Percentiles rank a stretch among this genome's conserved stretches.
Evolutionary conservation across 176 grass and related monocot genomes (phyloP).

Genomic region (Carex kokanica): DNA sequence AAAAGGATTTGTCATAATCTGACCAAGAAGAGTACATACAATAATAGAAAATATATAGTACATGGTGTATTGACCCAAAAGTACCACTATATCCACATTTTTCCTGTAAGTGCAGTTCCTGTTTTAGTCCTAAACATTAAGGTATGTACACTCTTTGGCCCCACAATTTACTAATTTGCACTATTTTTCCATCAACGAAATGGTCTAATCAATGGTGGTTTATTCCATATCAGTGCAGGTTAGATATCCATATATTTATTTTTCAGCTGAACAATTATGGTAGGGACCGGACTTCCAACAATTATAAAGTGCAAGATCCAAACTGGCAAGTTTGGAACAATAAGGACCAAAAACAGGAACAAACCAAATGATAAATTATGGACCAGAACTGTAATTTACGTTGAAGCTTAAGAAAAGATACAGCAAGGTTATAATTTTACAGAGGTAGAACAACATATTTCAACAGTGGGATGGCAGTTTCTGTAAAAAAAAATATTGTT

Average conservation of each 20-base stretch:
- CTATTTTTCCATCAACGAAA: neutral
- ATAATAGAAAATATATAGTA: neutral
- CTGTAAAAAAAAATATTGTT: too few relatives aligned
- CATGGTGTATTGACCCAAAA: neutral
- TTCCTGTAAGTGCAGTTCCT: neutral
- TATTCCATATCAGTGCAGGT: neutral
- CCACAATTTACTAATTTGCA: neutral
- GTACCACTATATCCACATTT: neutral
- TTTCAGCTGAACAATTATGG: neutral
- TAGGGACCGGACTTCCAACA: neutral
- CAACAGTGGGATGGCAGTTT: neutral
- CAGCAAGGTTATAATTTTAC: neutral
- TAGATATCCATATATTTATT: neutral
- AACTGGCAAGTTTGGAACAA: neutral
- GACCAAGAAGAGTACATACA: neutral
- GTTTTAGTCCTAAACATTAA: neutral
- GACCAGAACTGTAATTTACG: conserved; percentile 3
- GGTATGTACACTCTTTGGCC: neutral
- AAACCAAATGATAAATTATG: neutral
- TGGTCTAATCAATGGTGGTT: neutral
- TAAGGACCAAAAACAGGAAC: neutral
- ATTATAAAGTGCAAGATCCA: neutral
- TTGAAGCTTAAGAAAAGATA: neutral
- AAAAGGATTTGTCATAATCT: conserved; percentile 29
- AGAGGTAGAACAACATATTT: neutral